These are phyloP conservation scores for Macrolepiota fuliginosa DNA, from an alignment of 768 basidiomycete species.

Conservation along the genomic window DNA sequence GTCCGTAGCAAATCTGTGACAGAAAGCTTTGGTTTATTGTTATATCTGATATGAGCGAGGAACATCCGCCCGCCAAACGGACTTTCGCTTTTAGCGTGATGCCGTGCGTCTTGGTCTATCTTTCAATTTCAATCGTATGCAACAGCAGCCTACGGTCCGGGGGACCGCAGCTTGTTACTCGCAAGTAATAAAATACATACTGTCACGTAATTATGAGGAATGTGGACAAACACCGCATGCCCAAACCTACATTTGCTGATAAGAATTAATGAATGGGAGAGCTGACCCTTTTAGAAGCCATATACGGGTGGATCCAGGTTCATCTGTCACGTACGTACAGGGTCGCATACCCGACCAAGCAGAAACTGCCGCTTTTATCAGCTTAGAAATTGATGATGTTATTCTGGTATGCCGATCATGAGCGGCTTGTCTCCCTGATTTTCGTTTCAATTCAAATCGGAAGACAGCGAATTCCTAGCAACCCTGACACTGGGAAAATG, in stretches of 20 bases:
- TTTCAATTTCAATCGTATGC: too few species aligned
- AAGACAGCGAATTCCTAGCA: neutral
- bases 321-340: neutral
- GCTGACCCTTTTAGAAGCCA: neutral
- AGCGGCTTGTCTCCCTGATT: slow-evolving; percentile 7
- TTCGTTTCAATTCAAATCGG: slow-evolving; percentile 3
- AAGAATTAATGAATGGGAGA: neutral
- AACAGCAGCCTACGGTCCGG: too few species aligned
- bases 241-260: neutral
- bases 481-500: slow-evolving; percentile 9
- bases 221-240: too few species aligned
- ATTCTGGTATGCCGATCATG: slow-evolving; percentile 9
- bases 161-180: too few species aligned
- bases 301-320: neutral
- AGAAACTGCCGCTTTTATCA: neutral
- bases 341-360: neutral
- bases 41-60: too few species aligned
- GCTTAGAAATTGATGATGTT: neutral
- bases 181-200: too few species aligned
- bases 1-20: too few species aligned
- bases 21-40: too few species aligned
- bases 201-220: too few species aligned
- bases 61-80: too few species aligned
- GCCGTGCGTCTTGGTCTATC: too few species aligned
- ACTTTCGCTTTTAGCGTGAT: too few species aligned